Percentiles rank a stretch among this genome's conserved stretches.
phyloP scores from a whole-genome alignment of 768 basidiomycete species.

The Filobasidium wieringae region DNA sequence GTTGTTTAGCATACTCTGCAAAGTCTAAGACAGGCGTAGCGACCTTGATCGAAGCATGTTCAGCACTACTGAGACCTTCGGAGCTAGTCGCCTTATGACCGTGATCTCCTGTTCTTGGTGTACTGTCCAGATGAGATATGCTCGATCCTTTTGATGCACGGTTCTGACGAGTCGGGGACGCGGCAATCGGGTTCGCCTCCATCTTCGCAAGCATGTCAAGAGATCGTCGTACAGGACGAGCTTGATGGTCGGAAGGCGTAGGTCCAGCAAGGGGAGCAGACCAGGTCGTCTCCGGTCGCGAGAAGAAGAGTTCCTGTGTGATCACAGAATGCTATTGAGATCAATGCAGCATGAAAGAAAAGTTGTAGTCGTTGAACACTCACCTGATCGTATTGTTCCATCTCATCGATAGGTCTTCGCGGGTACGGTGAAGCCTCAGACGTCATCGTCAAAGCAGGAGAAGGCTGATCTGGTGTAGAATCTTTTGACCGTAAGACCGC shows the following conservation, averaged over 20 bases:
- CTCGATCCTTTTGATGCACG: neutral
- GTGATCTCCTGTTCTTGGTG: neutral
- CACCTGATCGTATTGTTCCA: conserved; percentile 1
- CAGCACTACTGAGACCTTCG: neutral
- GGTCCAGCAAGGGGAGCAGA: neutral
- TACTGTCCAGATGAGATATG: neutral
- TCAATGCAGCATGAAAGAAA: no score
- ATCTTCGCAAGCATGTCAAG: neutral
- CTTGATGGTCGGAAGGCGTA: neutral
- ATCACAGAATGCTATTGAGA: no score
- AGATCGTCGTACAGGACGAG: neutral
- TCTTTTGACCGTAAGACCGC: neutral
- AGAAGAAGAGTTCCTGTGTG: neutral
- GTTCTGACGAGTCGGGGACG: neutral
- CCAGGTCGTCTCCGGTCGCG: neutral
- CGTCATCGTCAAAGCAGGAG: neutral
- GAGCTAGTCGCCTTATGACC: neutral
- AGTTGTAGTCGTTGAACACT: no score
- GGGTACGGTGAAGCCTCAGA: neutral
- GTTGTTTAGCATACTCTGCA: neutral
- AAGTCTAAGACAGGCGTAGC: neutral
- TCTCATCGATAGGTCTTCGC: neutral
- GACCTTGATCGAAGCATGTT: neutral
- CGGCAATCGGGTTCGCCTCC: neutral
- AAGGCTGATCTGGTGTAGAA: neutral